phyloP scores from a whole-genome alignment of 495 filamentous ascomycete genomes.

The Tuber melanosporum region DNA sequence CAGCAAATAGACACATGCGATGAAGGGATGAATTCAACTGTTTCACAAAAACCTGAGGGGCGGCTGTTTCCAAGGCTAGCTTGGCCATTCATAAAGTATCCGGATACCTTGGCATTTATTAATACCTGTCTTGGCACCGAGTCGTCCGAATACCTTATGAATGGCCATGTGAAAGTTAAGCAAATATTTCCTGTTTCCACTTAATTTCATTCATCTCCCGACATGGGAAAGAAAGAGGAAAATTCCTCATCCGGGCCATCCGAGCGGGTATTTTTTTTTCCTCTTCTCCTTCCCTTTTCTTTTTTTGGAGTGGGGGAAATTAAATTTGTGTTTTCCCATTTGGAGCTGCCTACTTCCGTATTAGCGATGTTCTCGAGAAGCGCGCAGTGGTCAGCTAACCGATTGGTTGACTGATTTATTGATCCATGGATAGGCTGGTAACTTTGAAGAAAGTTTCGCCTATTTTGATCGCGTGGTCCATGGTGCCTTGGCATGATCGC shows the following conservation, averaged over 20 bases:
- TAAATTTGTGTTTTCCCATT: not conserved
- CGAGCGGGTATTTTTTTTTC: not conserved
- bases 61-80: not conserved
- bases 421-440: not conserved
- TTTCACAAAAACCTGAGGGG: constrained; percentile 1
- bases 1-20: not conserved
- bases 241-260: not conserved
- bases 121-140: not conserved
- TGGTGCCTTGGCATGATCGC: not conserved
- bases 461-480: not conserved
- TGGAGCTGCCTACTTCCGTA: not conserved
- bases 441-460: not conserved
- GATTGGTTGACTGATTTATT: not conserved
- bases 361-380: not conserved
- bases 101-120: not conserved
- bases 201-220: not conserved
- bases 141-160: too few species aligned
- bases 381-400: not conserved
- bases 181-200: not conserved
- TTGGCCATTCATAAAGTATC: not conserved
- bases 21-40: not conserved
- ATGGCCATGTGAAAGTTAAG: not conserved
- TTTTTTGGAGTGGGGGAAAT: not conserved
- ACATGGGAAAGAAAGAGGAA: not conserved
- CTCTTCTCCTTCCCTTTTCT: not conserved